A percentile compares a stretch with the other conserved stretches of the same genome.
Evolutionary conservation across 305 asterid species (phyloP).

Genomic region (Solanum hybrid): DNA sequence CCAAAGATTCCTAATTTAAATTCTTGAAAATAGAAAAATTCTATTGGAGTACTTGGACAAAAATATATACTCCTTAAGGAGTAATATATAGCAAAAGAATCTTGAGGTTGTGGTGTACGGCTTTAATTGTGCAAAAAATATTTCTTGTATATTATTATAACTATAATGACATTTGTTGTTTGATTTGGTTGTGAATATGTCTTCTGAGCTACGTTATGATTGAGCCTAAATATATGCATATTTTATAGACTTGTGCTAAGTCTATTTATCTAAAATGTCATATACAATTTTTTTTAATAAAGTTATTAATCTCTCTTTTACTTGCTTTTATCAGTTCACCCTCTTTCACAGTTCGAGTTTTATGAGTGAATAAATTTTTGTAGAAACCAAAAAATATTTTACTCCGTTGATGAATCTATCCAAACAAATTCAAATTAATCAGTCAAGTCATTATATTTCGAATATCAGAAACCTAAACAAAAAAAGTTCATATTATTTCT

Average conservation of each 20-base stretch:
- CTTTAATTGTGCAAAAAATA: neutral
- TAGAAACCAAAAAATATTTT: neutral
- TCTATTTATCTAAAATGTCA: neutral
- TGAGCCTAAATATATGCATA: neutral
- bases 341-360: neutral
- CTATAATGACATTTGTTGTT: neutral
- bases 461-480: neutral
- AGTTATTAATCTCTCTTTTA: neutral
- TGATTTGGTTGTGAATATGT: neutral
- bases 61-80: neutral
- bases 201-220: neutral
- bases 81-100: neutral
- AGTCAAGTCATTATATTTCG: neutral
- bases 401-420: neutral
- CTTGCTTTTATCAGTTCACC: neutral
- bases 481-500: neutral
- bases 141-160: neutral
- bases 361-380: neutral
- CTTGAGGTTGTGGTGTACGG: neutral
- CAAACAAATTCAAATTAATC: neutral
- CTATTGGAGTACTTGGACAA: neutral
- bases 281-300: neutral
- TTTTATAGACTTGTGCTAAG: neutral
- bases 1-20: neutral
- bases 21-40: neutral